These are phyloP conservation scores for Leucocoprinus sp. DNA, from an alignment of 768 basidiomycete species.

Conservation along the genomic window DNA sequence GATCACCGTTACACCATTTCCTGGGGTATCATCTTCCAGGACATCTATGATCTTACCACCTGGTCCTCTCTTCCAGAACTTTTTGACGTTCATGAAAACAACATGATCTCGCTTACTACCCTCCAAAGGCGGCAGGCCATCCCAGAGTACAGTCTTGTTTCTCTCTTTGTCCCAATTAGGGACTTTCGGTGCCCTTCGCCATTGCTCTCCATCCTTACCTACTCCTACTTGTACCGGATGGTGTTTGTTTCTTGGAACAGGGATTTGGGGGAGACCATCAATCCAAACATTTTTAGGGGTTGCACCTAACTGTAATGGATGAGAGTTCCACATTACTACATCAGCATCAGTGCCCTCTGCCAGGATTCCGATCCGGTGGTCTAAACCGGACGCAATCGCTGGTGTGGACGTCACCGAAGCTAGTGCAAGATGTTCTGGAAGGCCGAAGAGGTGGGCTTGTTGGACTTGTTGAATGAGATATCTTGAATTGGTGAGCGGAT, in stretches of 20 bases:
- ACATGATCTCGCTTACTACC: constrained; percentile 27
- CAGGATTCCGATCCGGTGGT: constrained; percentile 66
- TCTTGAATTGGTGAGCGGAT: constrained; percentile 52
- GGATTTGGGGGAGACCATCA: constrained; percentile 74
- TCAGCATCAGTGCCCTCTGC: constrained; percentile 54
- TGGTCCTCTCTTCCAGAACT: constrained; percentile 31
- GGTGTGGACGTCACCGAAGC: constrained; percentile 61
- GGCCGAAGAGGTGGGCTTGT: constrained; percentile 60
- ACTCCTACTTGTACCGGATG: constrained; percentile 35
- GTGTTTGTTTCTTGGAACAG: constrained; percentile 32
- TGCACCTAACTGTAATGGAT: constrained; percentile 67
- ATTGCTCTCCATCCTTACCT: constrained; percentile 34
- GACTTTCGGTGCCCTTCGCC: constrained; percentile 39
- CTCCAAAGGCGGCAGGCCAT: constrained; percentile 62
- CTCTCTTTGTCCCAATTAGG: constrained; percentile 63
- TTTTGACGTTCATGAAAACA: constrained; percentile 62
- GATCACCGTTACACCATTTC: constrained; percentile 26
- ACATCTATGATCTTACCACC: constrained; percentile 24
- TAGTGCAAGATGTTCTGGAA: constrained; percentile 49
- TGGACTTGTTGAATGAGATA: constrained; percentile 68
- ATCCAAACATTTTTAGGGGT: constrained; percentile 75
- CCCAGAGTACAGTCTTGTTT: constrained; percentile 47
- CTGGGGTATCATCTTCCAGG: constrained; percentile 14
- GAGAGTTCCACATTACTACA: constrained; percentile 69
- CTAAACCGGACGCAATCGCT: constrained; percentile 58